phyloP scores from a whole-genome alignment of 345 rosid genomes.

The Syzygium oleosum region DNA sequence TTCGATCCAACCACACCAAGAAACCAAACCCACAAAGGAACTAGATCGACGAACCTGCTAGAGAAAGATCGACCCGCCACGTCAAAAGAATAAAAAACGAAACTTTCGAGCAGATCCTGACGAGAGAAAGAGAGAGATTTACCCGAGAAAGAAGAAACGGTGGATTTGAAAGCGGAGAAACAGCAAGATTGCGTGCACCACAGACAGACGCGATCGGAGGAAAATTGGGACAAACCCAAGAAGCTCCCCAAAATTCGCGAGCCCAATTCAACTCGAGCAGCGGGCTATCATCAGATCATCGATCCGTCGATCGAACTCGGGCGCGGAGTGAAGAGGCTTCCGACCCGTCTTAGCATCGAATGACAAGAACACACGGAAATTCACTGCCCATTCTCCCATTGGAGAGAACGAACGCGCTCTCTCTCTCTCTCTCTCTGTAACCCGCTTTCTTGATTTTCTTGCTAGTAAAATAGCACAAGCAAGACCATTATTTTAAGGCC shows the following conservation, averaged over 20 bases:
- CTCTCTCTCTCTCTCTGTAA: not conserved
- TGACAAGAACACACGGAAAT: constrained; percentile 8
- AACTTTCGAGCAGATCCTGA: not conserved
- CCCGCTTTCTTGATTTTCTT: not conserved
- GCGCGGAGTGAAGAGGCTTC: constrained; percentile 2
- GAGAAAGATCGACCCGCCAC: not conserved
- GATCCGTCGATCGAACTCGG: not conserved
- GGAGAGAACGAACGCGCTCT: not conserved
- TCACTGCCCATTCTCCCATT: constrained; percentile 7
- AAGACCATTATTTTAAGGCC: not conserved
- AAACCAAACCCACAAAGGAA: not conserved
- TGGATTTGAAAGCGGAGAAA: not conserved
- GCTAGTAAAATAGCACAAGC: not conserved
- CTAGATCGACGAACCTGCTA: not conserved
- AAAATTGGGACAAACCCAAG: not conserved
- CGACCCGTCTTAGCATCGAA: constrained; percentile 13
- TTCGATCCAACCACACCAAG: not conserved
- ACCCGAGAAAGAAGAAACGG: not conserved
- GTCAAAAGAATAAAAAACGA: not conserved
- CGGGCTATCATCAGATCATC: not conserved
- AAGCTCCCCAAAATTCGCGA: not conserved
- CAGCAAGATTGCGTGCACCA: constrained; percentile 2
- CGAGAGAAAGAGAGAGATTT: not conserved
- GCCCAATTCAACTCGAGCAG: not conserved
- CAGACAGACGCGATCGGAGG: constrained; percentile 1